These are phyloP conservation scores for Tetradesmus obliquus DNA, from an alignment of 139 green algal genomes.

Conservation along the genomic window DNA sequence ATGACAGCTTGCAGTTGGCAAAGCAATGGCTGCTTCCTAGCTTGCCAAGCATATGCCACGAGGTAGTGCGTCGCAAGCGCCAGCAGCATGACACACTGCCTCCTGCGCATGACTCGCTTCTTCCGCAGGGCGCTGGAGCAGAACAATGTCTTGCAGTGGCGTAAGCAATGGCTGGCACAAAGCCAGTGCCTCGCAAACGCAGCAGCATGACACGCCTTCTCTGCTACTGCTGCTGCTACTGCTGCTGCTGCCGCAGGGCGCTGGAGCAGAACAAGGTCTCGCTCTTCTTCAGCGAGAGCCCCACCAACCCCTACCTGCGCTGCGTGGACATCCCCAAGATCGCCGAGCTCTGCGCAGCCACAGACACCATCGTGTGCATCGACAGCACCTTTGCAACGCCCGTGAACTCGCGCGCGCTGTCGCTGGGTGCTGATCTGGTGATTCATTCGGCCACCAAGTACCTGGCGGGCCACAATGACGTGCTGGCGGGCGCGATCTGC, in stretches of 20 bases:
- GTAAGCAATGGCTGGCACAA: no score
- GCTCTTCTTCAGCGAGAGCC: conserved; percentile 99
- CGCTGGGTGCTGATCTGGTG: conserved; percentile 97
- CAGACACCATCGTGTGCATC: conserved; percentile 89
- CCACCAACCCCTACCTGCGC: conserved; percentile 99
- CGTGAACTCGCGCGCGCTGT: conserved; percentile 86
- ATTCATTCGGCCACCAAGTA: conserved; percentile 99
- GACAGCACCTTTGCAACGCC: conserved; percentile 98
- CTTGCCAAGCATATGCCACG: no score
- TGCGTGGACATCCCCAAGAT: conserved; percentile 96
- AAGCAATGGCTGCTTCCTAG: no score
- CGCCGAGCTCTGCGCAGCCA: conserved; percentile 68
- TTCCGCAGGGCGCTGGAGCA: no score
- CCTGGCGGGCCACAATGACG: conserved; percentile 98
- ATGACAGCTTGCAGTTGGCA: no score
- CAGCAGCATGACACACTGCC: no score
- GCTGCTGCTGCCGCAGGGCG: conserved; percentile 38
- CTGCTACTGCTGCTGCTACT: background rate
- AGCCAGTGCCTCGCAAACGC: no score
- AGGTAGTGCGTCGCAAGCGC: no score
- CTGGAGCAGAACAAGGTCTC: conserved; percentile 78
- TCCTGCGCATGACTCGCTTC: no score
- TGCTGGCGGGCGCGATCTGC: conserved; percentile 91
- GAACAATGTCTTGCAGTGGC: no score
- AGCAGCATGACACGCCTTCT: background rate